Conservation (phyloP, 768 basidiomycete species). For the Sporobolomyces pararoseus region DNA sequence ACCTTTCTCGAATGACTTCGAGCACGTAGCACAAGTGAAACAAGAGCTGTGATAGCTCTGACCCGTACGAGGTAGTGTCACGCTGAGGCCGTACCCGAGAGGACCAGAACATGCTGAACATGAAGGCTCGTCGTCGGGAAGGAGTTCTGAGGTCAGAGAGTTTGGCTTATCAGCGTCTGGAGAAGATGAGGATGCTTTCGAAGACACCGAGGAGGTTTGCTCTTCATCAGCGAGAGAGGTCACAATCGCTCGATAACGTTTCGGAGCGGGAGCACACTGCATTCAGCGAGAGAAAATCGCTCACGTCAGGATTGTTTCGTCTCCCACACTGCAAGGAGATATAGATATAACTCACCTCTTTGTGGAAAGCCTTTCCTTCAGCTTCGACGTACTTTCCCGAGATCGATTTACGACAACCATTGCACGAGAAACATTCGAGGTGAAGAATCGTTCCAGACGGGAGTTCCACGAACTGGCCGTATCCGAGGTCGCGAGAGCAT, state of each 20-base stretch:
- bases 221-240: conserved; percentile 26
- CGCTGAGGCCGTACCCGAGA: conserved; percentile 7
- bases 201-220: no score
- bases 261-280: conserved; percentile 30
- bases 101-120: conserved; percentile 7
- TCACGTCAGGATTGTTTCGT: no score
- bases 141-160: not conserved
- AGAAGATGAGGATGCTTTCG: not conserved
- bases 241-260: conserved; percentile 20
- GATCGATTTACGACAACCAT: conserved; percentile 18
- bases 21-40: conserved; percentile 28
- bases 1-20: not conserved
- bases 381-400: conserved; percentile 19
- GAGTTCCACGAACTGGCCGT: conserved; percentile 33
- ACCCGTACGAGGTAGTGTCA: conserved; percentile 27
- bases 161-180: not conserved
- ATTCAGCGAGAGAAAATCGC: no score
- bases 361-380: conserved; percentile 24
- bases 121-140: not conserved
- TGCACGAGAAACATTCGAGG: conserved; percentile 28
- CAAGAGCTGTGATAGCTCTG: conserved; percentile 25
- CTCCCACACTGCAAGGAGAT: no score
- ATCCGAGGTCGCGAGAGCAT: conserved; percentile 19
- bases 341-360: no score
- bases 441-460: conserved; percentile 18